Base-by-base conservation (phyloP, 306 rosid species). In the Delonix regia region DNA sequence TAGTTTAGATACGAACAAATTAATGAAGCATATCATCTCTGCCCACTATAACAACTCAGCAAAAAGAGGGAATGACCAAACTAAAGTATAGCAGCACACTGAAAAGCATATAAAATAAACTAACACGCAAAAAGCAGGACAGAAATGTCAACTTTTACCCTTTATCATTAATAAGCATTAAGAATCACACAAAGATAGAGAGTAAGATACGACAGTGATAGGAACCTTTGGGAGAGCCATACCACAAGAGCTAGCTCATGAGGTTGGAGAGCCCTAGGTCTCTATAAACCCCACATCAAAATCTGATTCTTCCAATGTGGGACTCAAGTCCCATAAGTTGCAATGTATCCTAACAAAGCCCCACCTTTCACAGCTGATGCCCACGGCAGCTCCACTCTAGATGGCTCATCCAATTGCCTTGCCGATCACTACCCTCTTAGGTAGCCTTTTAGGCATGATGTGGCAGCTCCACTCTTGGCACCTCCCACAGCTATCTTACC, bases 91-190 rank as follows among this genome's bases (percentile, higher is more conserved):
- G 16, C 11, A 74, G 47, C 13, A 56, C 38, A 80, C 12, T 21
- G 55, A 53, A 49, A 30, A 52, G 3, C 18, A 65, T 68, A 44
- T 10, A 74, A 60, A 25, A 68, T 53, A 69, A 66, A n/a, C 30
- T 30, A 24, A 3, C 6, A 10, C 0, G 49, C 51, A 39, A 12
- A 67, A 67, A 67, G 27, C 49, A 67, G 2, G 25, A 41, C 52
- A 25, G 60, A 49, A 68, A 76, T 41, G 72, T 77, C 69, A 52
- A 71, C 14, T 49, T 18, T 66, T 13, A 27, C 19, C 34, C 65
- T 71, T 19, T 36, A 61, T 30, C 14, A 12, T 8, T 33, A 13
- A 19, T n/a, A 74, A 44, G 19, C n/a, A 22, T 44, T 24, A 67
- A 16, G 34, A 48, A 62, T 49, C 48, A 47, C 27, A 60, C 64